Conservation (phyloP, 2,329 filamentous ascomycete species). For the Ophiognomonia clavigignenti-juglandacearum region DNA sequence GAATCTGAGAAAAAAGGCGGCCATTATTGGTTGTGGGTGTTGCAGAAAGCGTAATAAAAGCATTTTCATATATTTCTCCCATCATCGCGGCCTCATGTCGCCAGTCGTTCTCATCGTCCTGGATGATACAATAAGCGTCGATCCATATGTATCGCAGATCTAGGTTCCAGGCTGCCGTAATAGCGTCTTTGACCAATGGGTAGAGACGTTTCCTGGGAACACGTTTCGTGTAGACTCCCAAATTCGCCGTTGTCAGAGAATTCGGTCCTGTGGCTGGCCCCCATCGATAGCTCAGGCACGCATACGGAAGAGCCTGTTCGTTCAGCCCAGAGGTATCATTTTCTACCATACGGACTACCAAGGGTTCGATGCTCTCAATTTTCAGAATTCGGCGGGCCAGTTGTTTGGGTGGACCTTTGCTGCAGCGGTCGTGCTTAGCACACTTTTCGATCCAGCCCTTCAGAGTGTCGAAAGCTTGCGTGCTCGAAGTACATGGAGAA, state of each 20-base stretch:
- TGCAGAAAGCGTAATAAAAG: not conserved
- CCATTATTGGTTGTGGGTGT: not conserved
- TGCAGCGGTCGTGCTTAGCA: not conserved
- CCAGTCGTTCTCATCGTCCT: not conserved
- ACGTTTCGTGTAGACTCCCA: not conserved
- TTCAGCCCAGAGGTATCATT: not conserved
- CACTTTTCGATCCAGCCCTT: not conserved
- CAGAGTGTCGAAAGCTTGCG: not conserved
- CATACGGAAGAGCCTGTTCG: not conserved
- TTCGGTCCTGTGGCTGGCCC: not conserved
- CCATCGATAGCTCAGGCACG: slow-evolving; percentile 1
- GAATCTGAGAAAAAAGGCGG: not conserved
- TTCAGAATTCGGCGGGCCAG: not conserved
- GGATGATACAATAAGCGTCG: not conserved
- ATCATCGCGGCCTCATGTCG: not conserved
- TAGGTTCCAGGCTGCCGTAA: not conserved
- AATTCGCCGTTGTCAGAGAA: not conserved
- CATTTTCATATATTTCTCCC: slow-evolving; percentile 1
- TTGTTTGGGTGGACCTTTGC: not conserved
- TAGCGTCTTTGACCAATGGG: not conserved
- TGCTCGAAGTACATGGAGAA: not conserved
- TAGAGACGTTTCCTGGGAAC: not conserved
- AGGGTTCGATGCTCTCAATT: not conserved
- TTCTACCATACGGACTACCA: not conserved
- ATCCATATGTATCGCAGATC: not conserved